phyloP scores from a whole-genome alignment of 2,329 filamentous ascomycete genomes.

The Triangularia verruculosa region DNA sequence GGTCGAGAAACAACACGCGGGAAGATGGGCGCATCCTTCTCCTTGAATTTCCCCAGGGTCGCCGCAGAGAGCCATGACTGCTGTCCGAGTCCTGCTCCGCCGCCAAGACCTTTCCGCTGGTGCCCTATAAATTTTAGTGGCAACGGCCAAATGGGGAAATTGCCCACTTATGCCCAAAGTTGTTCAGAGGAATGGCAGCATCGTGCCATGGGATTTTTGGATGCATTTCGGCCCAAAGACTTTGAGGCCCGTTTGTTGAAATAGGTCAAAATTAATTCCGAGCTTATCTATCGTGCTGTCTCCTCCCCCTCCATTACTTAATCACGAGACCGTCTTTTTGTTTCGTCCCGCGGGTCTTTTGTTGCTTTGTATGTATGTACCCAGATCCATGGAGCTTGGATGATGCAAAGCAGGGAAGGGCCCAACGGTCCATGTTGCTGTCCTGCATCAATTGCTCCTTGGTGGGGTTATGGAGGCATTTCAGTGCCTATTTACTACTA shows the following conservation, averaged over 20 bases:
- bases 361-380: background rate
- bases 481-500: background rate
- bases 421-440: background rate
- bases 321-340: background rate
- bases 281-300: background rate
- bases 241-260: background rate
- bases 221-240: background rate
- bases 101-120: conserved; percentile 7
- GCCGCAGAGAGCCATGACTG: background rate
- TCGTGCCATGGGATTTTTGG: background rate
- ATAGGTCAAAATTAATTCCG: too few species aligned
- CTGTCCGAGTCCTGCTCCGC: conserved; percentile 3
- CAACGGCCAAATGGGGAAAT: conserved; percentile 13
- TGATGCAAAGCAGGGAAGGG: background rate
- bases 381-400: background rate
- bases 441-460: background rate
- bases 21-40: background rate
- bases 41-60: background rate
- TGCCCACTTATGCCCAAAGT: conserved; percentile 8
- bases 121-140: conserved; percentile 2
- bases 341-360: background rate
- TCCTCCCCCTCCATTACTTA: background rate
- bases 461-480: background rate
- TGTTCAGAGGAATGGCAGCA: background rate
- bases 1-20: background rate